Base-by-base conservation (phyloP, 1,284 basidiomycete species). In the Ganoderma meredithae region DNA sequence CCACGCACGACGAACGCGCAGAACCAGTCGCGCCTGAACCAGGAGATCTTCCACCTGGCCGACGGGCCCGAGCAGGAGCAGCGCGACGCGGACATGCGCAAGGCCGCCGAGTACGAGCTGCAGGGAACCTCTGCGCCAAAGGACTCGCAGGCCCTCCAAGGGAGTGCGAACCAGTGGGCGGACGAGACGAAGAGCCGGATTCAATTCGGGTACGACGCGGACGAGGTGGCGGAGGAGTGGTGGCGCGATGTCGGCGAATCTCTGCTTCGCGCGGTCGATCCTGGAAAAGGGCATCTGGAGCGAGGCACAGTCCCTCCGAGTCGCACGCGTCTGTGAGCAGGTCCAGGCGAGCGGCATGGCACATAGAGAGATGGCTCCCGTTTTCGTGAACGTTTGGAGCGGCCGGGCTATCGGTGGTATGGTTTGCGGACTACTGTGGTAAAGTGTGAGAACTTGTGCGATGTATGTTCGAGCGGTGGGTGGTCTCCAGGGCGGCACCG, bases 21-120 rank as follows among this genome's bases (percentile, higher is more conserved):
- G 68, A 76, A 75, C 1, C 82, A 82, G 8, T 83, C 85, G 1
- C 81, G 85, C 4, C 73, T 83, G 36, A 89, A 88, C 71, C 85
- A 86, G 69, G 73, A 79, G 60, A 82, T 85, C 43, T 88, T 88
- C 77, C 87, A 90, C 73, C 75, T 88, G 0, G 79, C 79, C 0
- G 88, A 89, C 68, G 87, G 88, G 0, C 83, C 83, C 1, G 84
- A 83, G 63, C 89, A 90, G 68, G 75, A 82, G 63, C 77, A 75
- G 44, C 81, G 89, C 19, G 88, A 90, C 69, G 72, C 69, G 19
- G 78, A 82, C 10, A 89, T 90, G 88, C 80, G 79, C 17, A 67
- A 65, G 6, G 85, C 84, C 27, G 87, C 85, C 85, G 81, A 80
- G 39, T 71, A 74, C 0, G 82, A 83, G 63, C 68, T 84, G 40